Evolutionary conservation across 371 early-diverging fungal genomes (phyloP), one percentile per base, ranked within the genome.

Genomic region (Lichtheimia corymbifera): DNA sequence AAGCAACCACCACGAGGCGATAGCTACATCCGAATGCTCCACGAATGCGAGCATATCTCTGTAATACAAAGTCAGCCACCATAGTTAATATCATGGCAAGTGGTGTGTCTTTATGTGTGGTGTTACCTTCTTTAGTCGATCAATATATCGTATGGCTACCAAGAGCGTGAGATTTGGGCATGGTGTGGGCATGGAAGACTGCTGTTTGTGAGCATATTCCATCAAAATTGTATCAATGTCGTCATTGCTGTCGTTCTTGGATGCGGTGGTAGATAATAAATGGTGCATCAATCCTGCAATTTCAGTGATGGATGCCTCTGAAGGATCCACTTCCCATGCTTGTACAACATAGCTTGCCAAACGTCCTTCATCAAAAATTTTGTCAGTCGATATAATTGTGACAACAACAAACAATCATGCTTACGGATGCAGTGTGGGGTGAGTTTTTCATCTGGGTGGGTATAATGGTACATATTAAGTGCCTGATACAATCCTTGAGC

Each of bases 1-100:
- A 86, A n/a, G 86, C 84, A 4, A 82, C 74, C 59, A 82, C 61
- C 11, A 86, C 78, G 45, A 86, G 71, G 0, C 86, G 78, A 24
- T 76, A 79, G 6, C 81, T 77, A 53, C 84, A 86, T 14, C 86
- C 84, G 18, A 76, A 58, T 50, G 79, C 80, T 0, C 84, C 86
- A 55, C 72, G 79, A 20, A 83, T 70, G 27, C 71, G 67, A 4
- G 68, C 68, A 45, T 83, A 77, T 70, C 79, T 76, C 84, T 83
- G 58, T 55, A 43, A 9, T 20, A 27, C n/a, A 27, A 28, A 22
- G 12, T 18, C 24, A 45, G 24, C 11, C 11, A 35, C 7, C 30
- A 5, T 30, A 7, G 30, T 35, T 9, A 35, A 35, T 35, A 35
- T 11, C 35, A 35, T 35, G 35, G 35, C 9, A 1, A 35, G 9